These are phyloP conservation scores for Trichoderma polysporum DNA, from an alignment of 2,329 filamentous ascomycete genomes.

Conservation along the genomic window DNA sequence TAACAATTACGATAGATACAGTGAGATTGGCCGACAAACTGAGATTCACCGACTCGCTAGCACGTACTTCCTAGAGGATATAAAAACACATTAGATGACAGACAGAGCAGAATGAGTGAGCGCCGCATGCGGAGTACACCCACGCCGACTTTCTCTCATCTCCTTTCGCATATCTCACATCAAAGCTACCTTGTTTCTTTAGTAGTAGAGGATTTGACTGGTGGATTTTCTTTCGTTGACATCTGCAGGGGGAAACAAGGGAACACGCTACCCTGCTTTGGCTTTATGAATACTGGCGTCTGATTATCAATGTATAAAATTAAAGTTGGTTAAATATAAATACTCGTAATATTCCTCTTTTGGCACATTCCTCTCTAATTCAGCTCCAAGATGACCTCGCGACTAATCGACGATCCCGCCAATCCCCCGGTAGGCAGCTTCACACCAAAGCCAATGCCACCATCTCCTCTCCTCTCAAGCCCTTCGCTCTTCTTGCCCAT, in stretches of 20 bases:
- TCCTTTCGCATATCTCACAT: background rate
- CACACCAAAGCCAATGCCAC: slow-evolving; percentile 16
- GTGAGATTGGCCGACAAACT: background rate
- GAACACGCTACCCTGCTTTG: background rate
- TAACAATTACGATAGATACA: background rate
- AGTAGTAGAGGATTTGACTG: background rate
- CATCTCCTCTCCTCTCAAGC: background rate
- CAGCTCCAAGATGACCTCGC: slow-evolving; percentile 17
- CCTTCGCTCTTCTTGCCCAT: slow-evolving; percentile 5
- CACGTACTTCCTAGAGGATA: no score
- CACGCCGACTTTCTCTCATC: background rate
- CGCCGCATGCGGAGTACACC: background rate
- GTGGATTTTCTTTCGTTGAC: background rate
- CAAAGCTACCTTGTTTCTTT: background rate
- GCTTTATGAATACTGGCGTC: background rate
- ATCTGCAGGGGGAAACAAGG: background rate
- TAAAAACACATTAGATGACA: no score
- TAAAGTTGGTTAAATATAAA: background rate
- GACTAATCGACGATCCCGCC: slow-evolving; percentile 24
- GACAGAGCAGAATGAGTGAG: background rate
- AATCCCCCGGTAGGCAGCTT: slow-evolving; percentile 23
- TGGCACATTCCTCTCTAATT: background rate
- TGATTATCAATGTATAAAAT: background rate
- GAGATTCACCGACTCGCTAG: background rate
- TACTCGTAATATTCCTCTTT: background rate